These are phyloP conservation scores for Quercus cerris DNA, from an alignment of 306 rosid genomes.

Conservation along the genomic window DNA sequence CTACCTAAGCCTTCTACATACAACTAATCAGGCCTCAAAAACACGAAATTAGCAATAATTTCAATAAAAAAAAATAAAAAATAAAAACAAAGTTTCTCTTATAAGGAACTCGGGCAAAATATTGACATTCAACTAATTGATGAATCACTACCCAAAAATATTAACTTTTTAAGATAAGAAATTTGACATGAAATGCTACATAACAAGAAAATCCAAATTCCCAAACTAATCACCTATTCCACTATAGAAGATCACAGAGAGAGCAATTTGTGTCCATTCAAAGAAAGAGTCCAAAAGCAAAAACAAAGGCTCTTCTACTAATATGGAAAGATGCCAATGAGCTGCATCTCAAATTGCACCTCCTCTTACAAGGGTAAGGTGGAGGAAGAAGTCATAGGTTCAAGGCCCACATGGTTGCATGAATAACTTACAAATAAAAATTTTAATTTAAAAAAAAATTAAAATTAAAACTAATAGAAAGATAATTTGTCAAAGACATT, in stretches of 20 bases:
- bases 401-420: no score
- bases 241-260: neutral
- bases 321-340: no score
- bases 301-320: neutral
- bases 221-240: no score
- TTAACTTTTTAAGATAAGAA: no score
- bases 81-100: neutral
- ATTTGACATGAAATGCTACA: neutral
- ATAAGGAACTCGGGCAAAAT: neutral
- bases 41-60: neutral
- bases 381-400: no score
- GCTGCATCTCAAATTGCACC: no score
- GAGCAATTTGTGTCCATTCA: neutral
- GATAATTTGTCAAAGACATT: neutral
- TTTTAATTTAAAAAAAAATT: no score
- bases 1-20: neutral
- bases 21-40: neutral
- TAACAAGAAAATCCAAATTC: no score
- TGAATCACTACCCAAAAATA: neutral
- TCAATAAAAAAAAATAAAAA: neutral
- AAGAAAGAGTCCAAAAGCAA: neutral
- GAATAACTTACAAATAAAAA: no score
- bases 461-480: neutral
- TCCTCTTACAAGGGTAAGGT: no score
- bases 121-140: neutral